Evolutionary conservation across 257 asterid genomes (phyloP).

Genomic region (Salvia rosmarinus): DNA sequence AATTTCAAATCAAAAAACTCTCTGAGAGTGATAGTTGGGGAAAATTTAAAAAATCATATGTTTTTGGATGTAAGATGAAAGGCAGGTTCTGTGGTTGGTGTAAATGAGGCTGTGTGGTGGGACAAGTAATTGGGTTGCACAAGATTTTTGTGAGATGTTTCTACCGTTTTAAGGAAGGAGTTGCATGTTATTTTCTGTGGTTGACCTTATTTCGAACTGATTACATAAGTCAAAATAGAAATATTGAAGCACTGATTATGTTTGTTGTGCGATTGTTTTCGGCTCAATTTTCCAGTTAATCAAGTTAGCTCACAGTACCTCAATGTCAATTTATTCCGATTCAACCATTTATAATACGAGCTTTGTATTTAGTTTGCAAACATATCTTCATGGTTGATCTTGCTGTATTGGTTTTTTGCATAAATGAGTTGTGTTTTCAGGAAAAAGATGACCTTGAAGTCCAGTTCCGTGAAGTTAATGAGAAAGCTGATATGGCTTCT

Average conservation of each 20-base stretch:
- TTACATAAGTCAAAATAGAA: not conserved
- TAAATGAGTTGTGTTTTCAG: no score
- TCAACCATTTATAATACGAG: not conserved
- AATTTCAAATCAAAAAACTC: not conserved
- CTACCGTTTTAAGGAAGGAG: not conserved
- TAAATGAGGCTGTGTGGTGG: not conserved
- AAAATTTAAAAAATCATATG: no score
- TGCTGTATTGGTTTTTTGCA: slow-evolving; percentile 22
- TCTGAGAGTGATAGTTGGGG: not conserved
- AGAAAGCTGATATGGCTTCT: slow-evolving; percentile 77
- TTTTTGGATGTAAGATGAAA: not conserved
- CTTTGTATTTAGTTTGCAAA: not conserved
- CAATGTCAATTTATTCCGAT: slow-evolving; percentile 3
- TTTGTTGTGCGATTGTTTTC: not conserved
- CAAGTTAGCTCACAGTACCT: slow-evolving; percentile 15
- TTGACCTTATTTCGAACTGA: not conserved
- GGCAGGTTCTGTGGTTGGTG: not conserved
- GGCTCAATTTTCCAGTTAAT: slow-evolving; percentile 24
- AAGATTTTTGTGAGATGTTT: slow-evolving; percentile 11
- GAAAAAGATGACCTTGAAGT: slow-evolving; percentile 94
- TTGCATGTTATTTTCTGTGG: not conserved
- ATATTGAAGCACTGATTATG: not conserved
- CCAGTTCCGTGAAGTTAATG: slow-evolving; percentile 76
- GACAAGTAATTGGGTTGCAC: not conserved
- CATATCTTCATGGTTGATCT: slow-evolving; percentile 13